Base-by-base conservation (phyloP, 192 early-diverging fungal genomes). In the Glomus cerebriforme region DNA sequence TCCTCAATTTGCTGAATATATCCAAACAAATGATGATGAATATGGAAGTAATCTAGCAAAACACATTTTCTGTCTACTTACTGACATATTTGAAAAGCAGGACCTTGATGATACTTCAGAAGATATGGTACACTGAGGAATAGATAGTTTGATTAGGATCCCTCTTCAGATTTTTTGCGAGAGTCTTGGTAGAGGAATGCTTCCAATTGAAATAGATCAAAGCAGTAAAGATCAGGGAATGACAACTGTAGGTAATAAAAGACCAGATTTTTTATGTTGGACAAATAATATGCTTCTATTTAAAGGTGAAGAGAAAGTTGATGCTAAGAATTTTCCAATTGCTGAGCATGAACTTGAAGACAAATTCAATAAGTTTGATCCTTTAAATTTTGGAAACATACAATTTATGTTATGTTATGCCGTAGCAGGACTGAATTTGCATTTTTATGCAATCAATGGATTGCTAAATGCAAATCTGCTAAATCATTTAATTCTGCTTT, bases 211-310 rank as follows among this genome's bases (percentile, higher is more conserved):
- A 58, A 58, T 73, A 12, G 49, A 73, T 73, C 49, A 27, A 27
- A 73, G 31, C 27, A 29, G 47, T 6, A 73, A 58, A 1, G 71
- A 73, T 73, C 45, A 59, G 26, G 71, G 71, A 73, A 73, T 27
- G 29, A 73, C 31, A 58, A 73, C 32, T 45, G 31, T 73, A 73
- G 71, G 71, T 22, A 54, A 31, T 73, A 59, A 73, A n/a, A 58
- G 71, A 73, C 71, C 71, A 26, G 47, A 73, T 58, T 73, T 73
- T 32, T 47, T 72, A 72, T 72, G 70, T 27, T 72, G 70, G 70
- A 31, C 49, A 31, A 72, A 72, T 13, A 58, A 34, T 72, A 43
- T 72, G 29, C 70, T 72, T 49, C 45, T 72, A 58, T 72, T 72
- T 72, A 72, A 54, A 58, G 70, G 70, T 2, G 29, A 72, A 72